Conservation (phyloP, 78 protist species). For the Dictyostelium discoideum region dicty_2.7 NC_007091.3:4015501-4016000, state of each 20-base stretch:
- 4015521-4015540: too few relatives aligned
- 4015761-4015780: neutral
- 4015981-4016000: neutral
- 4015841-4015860: neutral
- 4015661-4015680: neutral
- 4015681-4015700: neutral
- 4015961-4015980: neutral
- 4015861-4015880: neutral
- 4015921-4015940: neutral
- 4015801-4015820: neutral
- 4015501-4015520: too few relatives aligned
- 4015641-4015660: neutral
- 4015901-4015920: neutral
- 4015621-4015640: neutral
- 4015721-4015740: conserved; percentile 24
- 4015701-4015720: neutral
- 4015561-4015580: neutral
- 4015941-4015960: neutral
- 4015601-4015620: neutral
- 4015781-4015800: neutral
- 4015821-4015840: neutral
- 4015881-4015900: neutral
- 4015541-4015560: too few relatives aligned
- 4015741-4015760: neutral
- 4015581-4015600: neutral